These are phyloP conservation scores for Nigrospora osmanthi DNA, from an alignment of 2,329 filamentous ascomycete genomes.

Conservation along the genomic window DNA sequence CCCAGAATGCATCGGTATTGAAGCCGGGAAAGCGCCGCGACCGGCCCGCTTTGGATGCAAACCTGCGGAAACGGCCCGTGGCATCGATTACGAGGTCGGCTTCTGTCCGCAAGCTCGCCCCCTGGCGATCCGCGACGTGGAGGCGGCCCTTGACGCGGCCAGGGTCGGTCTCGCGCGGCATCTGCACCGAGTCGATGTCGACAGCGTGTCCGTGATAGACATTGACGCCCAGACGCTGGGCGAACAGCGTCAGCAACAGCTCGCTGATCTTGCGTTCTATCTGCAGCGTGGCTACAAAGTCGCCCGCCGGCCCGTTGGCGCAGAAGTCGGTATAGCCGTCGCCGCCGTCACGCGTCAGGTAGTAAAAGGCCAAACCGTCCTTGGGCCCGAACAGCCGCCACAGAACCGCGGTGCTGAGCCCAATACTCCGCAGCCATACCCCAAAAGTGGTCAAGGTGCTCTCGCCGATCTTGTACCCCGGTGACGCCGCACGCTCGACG, in stretches of 20 bases:
- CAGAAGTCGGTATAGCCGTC: not conserved
- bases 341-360: not conserved
- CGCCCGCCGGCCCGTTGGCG: not conserved
- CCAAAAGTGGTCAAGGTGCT: not conserved
- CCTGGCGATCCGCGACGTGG: not conserved
- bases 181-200: not conserved
- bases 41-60: not conserved
- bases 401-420: not conserved
- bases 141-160: not conserved
- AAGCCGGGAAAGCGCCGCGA: not conserved
- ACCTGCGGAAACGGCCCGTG: not conserved
- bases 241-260: not conserved
- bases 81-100: not conserved
- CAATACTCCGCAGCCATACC: not conserved
- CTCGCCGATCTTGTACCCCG: not conserved
- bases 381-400: not conserved
- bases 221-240: not conserved
- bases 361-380: not conserved
- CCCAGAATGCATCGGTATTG: not conserved
- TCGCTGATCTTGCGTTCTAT: not conserved
- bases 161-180: not conserved
- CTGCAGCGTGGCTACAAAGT: not conserved
- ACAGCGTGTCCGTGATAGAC: not conserved
- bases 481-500: not conserved
- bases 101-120: not conserved